phyloP scores from a whole-genome alignment of 1,284 basidiomycete species.

The Melampsora abietis-canadensis region DNA sequence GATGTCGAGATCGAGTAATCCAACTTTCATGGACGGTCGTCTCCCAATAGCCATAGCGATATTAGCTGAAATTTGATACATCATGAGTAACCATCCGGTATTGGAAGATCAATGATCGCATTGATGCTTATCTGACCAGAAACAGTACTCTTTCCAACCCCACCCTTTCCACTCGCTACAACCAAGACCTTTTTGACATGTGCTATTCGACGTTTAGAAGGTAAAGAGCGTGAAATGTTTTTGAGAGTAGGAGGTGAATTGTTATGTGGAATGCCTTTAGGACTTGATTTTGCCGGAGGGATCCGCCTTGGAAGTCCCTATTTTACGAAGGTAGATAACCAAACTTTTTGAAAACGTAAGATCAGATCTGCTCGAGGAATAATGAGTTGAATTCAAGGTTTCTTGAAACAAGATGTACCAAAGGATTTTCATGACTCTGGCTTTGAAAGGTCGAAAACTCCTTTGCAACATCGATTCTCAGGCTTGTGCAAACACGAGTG shows the following conservation, averaged over 20 bases:
- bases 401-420: background rate
- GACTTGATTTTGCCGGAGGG: background rate
- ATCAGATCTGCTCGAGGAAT: background rate
- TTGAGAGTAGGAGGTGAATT: constrained; percentile 26
- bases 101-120: constrained; percentile 6
- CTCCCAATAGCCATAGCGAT: constrained; percentile 70
- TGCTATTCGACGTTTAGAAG: constrained; percentile 50
- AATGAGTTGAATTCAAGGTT: background rate
- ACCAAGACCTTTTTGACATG: constrained; percentile 66
- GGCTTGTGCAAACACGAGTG: background rate
- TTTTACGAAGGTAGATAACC: background rate
- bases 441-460: background rate
- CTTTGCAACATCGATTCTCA: background rate
- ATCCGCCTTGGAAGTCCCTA: constrained; percentile 5
- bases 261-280: constrained; percentile 15
- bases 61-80: constrained; percentile 62
- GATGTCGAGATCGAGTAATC: constrained; percentile 88
- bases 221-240: constrained; percentile 34
- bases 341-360: background rate
- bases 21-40: constrained; percentile 59
- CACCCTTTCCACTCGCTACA: constrained; percentile 92
- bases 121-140: constrained; percentile 62
- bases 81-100: background rate
- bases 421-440: background rate
- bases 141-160: constrained; percentile 93